Evolutionary conservation across 75 land plant genomes (phyloP), one percentile per base, ranked within the genome.

Genomic region (Adiantum capillusveneris): DNA sequence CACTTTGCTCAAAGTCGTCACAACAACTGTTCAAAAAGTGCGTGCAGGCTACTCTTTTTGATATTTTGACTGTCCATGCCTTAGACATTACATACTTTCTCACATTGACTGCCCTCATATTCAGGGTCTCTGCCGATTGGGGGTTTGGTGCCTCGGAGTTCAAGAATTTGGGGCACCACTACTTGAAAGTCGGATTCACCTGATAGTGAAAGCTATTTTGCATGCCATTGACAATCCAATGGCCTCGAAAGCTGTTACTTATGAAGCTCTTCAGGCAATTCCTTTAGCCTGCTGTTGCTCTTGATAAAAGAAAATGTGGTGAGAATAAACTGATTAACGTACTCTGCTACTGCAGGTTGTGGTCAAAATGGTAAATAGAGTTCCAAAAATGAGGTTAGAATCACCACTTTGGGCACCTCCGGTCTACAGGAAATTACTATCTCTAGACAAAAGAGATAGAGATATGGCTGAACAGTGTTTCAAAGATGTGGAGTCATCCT

Each of bases 101-200:
- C 18, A 30, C 13, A 54, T 16, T 16, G 3, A 3, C 13, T 29
- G 9, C n/a, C 2, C 1, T 16, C 2, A 2, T 58, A 12, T 61
- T 19, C 69, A 85, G 88, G 72, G 73, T 34, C 72, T 81, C 37
- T 75, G 81, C 34, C 81, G 78, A 31, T 65, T 85, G 54, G 88
- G 70, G 64, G 77, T 81, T 29, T 85, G 88, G 88, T 81, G 88
- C 46, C 61, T 81, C 50, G 79, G 85, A 11, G 57, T 85, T 49
- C 85, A 81, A 66, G 85, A 85, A 63, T 60, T 85, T 17, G 25
- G 45, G 43, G 22, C 45, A 20, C 39, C 59, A 21, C 11, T 69
- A 57, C 27, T 81, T 9, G 69, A 27, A 18, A 25, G 43, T 6
- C 50, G 58, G 19, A 59, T 69, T 28, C 25, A 75, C 46, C 63